Conservation (phyloP, 2,329 filamentous ascomycete species). For the Lecanoromycetidae sp. region DNA sequence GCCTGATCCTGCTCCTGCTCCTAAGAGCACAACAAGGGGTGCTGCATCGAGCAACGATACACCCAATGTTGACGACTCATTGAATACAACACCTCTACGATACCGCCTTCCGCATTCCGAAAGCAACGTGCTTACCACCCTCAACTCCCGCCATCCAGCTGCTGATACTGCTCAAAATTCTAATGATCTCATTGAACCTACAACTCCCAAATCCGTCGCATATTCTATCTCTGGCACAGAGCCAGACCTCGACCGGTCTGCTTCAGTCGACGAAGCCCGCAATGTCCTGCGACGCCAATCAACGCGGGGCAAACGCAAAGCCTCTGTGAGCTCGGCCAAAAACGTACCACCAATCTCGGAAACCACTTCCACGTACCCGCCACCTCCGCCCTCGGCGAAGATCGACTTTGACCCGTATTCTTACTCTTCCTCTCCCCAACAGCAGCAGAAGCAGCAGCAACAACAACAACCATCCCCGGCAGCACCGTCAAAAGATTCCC, state of each 20-base stretch:
- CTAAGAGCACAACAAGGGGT: constrained; percentile 6
- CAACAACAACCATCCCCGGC: too few relatives aligned
- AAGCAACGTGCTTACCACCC: constrained; percentile 25
- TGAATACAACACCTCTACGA: constrained; percentile 25
- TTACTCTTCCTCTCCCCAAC: constrained; percentile 7
- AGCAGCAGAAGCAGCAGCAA: constrained; percentile 7
- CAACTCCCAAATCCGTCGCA: constrained; percentile 12
- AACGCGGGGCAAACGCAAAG: constrained; percentile 16
- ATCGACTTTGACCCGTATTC: constrained; percentile 11
- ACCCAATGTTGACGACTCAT: constrained; percentile 4
- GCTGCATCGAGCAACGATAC: constrained; percentile 26
- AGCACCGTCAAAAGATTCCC: too few relatives aligned
- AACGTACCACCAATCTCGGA: constrained; percentile 2
- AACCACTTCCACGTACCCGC: neutral
- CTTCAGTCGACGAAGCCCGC: constrained; percentile 16
- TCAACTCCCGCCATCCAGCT: constrained; percentile 26
- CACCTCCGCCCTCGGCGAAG: constrained; percentile 7
- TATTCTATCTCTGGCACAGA: constrained; percentile 8
- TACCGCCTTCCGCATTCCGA: constrained; percentile 22
- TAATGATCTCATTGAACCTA: constrained; percentile 8
- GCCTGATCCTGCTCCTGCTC: constrained; percentile 5
- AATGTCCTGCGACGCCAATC: constrained; percentile 15
- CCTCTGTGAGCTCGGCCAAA: constrained; percentile 4
- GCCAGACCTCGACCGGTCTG: constrained; percentile 9
- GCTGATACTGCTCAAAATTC: constrained; percentile 19